Conservation (phyloP, 495 filamentous ascomycete species). For the Talaromyces thailandensis region DNA sequence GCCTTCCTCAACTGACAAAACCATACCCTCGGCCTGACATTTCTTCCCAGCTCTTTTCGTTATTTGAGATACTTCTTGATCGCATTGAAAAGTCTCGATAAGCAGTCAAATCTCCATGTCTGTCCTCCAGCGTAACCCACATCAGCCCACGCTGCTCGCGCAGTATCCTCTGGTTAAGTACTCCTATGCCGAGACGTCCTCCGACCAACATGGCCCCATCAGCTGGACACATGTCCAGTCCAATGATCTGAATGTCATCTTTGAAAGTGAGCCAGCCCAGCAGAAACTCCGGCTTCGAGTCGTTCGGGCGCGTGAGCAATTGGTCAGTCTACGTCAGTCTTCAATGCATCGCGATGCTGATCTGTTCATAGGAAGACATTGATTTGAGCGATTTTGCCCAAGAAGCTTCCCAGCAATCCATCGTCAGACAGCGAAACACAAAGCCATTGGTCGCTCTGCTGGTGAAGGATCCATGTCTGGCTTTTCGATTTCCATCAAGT, state of each 20-base stretch:
- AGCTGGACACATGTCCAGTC: constrained; percentile 31
- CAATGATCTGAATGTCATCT: constrained; percentile 19
- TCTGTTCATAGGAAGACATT: constrained; percentile 23
- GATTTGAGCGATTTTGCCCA: constrained; percentile 20
- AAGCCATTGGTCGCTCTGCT: constrained; percentile 28
- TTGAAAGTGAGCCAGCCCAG: constrained; percentile 16
- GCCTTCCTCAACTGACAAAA: not conserved
- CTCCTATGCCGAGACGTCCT: constrained; percentile 28
- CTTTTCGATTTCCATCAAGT: constrained; percentile 28
- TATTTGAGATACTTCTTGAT: not conserved
- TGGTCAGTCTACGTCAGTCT: constrained; percentile 16
- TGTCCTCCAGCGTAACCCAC: not conserved
- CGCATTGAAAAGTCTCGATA: not conserved
- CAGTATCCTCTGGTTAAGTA: constrained; percentile 31
- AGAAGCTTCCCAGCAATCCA: constrained; percentile 10
- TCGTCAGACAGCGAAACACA: constrained; percentile 5
- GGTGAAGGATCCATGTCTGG: constrained; percentile 34
- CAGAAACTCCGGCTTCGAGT: constrained; percentile 18
- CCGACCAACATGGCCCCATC: constrained; percentile 23
- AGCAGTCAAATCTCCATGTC: not conserved
- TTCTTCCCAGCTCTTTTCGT: not conserved
- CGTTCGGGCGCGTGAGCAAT: constrained; percentile 13
- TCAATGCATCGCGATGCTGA: not conserved
- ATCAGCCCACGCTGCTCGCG: constrained; percentile 10
- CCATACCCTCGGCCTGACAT: not conserved